A percentile compares a stretch with the other conserved stretches of the same genome.
Conservation (phyloP, 768 basidiomycete genomes). For the Hemileccinum impolitum region DNA sequence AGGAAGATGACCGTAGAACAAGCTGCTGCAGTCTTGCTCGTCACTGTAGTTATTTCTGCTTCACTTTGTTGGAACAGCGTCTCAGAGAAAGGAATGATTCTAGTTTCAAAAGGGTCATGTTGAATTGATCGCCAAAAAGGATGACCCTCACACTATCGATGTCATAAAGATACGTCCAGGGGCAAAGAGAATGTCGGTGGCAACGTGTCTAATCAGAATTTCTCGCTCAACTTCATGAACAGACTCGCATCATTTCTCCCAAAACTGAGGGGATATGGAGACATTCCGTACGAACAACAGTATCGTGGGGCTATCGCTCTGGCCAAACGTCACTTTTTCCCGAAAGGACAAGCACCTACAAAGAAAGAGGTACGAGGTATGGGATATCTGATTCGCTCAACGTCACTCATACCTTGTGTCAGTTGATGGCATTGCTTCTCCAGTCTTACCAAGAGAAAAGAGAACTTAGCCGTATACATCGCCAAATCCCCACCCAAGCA, state of each 20-base stretch:
- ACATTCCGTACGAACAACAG: conserved; percentile 25
- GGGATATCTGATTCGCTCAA: neutral
- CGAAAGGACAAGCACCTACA: conserved; percentile 19
- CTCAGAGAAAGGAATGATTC: neutral
- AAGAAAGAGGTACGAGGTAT: conserved; percentile 23
- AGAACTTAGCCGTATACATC: conserved; percentile 1
- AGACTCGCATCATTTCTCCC: conserved; percentile 28
- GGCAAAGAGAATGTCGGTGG: conserved; percentile 22
- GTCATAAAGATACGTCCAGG: conserved; percentile 24
- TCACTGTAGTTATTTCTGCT: conserved; percentile 12
- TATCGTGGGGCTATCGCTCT: conserved; percentile 28
- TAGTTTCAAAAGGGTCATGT: conserved; percentile 28
- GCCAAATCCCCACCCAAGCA: neutral
- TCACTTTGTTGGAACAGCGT: too few species aligned
- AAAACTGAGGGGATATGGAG: conserved; percentile 27
- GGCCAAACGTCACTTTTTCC: conserved; percentile 28
- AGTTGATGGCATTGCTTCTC: conserved; percentile 25
- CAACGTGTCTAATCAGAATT: neutral
- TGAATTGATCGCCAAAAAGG: conserved; percentile 15
- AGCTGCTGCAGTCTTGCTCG: conserved; percentile 24
- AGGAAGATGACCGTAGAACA: conserved; percentile 21
- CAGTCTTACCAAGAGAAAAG: conserved; percentile 24
- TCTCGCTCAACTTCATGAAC: neutral
- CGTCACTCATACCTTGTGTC: neutral
- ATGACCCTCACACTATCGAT: conserved; percentile 16